phyloP scores from a whole-genome alignment of 495 filamentous ascomycete genomes.

The Penicillium herquei region DNA sequence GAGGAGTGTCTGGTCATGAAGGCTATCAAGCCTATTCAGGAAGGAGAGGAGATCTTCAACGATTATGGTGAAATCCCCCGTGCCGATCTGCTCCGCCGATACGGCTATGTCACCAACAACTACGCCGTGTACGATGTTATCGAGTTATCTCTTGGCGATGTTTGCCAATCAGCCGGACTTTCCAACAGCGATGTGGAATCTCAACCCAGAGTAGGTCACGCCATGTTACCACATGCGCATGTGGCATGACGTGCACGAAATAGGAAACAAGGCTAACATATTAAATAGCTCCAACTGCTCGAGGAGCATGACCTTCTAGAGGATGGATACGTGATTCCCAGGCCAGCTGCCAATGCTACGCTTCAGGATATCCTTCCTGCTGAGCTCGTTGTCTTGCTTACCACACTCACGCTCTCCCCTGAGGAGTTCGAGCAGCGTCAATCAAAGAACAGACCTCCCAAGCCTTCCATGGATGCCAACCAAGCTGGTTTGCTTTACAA shows the following conservation, averaged over 20 bases:
- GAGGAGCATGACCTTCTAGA: constrained; percentile 51
- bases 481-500: constrained; percentile 34
- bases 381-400: constrained; percentile 51
- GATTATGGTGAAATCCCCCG: constrained; percentile 85
- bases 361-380: constrained; percentile 40
- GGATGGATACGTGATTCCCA: constrained; percentile 53
- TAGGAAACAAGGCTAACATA: constrained; percentile 5
- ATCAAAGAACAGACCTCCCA: constrained; percentile 48
- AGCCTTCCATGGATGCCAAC: constrained; percentile 29
- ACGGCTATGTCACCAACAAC: constrained; percentile 80
- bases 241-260: constrained; percentile 4
- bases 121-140: constrained; percentile 80
- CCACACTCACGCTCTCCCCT: constrained; percentile 41
- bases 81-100: constrained; percentile 79
- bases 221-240: background rate
- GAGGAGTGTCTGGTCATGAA: constrained; percentile 64
- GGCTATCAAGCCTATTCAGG: constrained; percentile 59
- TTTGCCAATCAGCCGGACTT: constrained; percentile 53
- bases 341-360: constrained; percentile 32
- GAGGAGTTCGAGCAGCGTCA: constrained; percentile 35
- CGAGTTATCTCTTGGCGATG: constrained; percentile 61
- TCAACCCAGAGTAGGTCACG: constrained; percentile 42
- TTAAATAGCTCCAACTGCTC: constrained; percentile 42
- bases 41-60: constrained; percentile 83
- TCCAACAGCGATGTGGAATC: constrained; percentile 36